A percentile compares a stretch with the other conserved stretches of the same genome.
Conservation (phyloP, 2,329 filamentous ascomycete genomes). For the Paraphoma sp. region DNA sequence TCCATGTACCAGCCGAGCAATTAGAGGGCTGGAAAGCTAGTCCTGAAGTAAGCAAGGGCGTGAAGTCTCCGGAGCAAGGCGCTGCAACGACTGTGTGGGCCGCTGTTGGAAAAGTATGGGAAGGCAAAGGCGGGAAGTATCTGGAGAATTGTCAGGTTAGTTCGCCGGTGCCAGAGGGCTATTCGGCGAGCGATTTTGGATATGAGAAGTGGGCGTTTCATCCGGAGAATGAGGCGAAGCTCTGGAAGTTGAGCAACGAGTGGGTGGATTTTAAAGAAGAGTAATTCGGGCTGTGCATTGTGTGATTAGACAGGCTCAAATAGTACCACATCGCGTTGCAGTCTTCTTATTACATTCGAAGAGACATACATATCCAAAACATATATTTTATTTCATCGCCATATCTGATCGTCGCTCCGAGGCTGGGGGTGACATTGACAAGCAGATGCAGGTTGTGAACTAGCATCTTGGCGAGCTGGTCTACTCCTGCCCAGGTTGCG, state of each 20-base stretch:
- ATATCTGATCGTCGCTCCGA: too few relatives aligned
- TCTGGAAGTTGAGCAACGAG: conserved; percentile 47
- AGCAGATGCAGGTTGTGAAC: too few relatives aligned
- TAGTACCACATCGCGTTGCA: too few relatives aligned
- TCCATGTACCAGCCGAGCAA: conserved; percentile 1
- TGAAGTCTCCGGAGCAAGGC: conserved; percentile 48
- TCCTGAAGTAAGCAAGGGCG: conserved; percentile 14
- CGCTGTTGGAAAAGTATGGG: conserved; percentile 41
- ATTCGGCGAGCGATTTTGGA: conserved; percentile 7
- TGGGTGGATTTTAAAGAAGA: conserved; percentile 57
- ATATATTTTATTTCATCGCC: too few relatives aligned
- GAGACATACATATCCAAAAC: too few relatives aligned
- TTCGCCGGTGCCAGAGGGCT: conserved; percentile 6
- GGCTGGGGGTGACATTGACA: too few relatives aligned
- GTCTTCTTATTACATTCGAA: too few relatives aligned
- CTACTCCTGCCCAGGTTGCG: too few relatives aligned
- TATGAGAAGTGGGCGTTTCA: conserved; percentile 34
- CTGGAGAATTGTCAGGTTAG: conserved; percentile 36
- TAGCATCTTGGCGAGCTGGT: too few relatives aligned
- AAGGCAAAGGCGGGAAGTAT: conserved; percentile 46
- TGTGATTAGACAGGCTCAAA: too few relatives aligned
- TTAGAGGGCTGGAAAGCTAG: conserved; percentile 4
- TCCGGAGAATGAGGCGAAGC: conserved; percentile 31
- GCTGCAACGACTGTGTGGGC: conserved; percentile 49
- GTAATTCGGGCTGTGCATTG: conserved; percentile 31